Conservation (phyloP, 2,329 filamentous ascomycete genomes). For the Tolypocladium pustulatum region DNA sequence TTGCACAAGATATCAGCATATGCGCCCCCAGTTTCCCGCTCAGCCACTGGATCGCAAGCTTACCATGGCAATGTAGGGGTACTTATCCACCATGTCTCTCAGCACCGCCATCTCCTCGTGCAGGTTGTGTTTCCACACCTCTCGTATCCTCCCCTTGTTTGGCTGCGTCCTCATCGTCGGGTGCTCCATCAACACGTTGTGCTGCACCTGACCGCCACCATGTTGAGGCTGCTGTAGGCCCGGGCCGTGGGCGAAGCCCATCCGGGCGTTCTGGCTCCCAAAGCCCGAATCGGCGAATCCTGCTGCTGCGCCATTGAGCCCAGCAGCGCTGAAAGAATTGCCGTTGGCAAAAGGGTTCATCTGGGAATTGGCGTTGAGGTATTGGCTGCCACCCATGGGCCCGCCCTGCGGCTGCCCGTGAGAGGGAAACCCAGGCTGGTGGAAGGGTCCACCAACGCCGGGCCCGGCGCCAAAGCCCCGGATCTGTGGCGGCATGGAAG, state of each 20-base stretch:
- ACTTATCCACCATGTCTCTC: slow-evolving; percentile 75
- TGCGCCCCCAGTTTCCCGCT: background rate
- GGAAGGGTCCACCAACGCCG: slow-evolving; percentile 27
- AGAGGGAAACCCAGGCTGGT: slow-evolving; percentile 40
- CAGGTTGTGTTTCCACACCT: slow-evolving; percentile 91
- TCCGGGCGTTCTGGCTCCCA: slow-evolving; percentile 76
- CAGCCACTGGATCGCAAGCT: slow-evolving; percentile 19
- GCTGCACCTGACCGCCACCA: slow-evolving; percentile 26
- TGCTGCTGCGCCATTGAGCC: slow-evolving; percentile 44
- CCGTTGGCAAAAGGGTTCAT: slow-evolving; percentile 57
- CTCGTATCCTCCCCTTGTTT: slow-evolving; percentile 78
- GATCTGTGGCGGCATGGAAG: slow-evolving; percentile 26
- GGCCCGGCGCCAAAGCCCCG: slow-evolving; percentile 27
- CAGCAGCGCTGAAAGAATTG: slow-evolving; percentile 46
- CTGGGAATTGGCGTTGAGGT: slow-evolving; percentile 57
- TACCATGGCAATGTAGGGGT: slow-evolving; percentile 97
- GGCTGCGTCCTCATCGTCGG: slow-evolving; percentile 34
- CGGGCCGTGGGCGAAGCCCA: slow-evolving; percentile 64
- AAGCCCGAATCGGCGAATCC: slow-evolving; percentile 61
- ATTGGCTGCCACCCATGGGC: slow-evolving; percentile 57
- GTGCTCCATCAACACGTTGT: slow-evolving; percentile 30
- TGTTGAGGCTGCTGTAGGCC: slow-evolving; percentile 49
- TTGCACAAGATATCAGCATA: background rate
- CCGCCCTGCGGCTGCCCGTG: slow-evolving; percentile 39
- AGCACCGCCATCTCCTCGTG: slow-evolving; percentile 82